Evolutionary conservation across 768 basidiomycete species (phyloP).

Genomic region (Chiua virens): DNA sequence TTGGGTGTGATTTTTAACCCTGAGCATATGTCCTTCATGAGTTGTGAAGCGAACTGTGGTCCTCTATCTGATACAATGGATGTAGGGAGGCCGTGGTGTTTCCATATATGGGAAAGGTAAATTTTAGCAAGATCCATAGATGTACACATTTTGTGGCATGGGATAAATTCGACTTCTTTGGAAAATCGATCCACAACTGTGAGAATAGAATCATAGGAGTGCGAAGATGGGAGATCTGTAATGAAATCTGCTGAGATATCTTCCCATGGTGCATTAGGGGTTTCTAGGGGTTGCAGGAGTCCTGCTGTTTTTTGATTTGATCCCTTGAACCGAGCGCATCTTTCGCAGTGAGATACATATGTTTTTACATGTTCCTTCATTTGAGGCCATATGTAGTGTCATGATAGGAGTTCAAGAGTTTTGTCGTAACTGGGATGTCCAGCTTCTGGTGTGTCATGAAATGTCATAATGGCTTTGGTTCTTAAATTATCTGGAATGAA

Average conservation of each 20-base stretch:
- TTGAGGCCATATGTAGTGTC: background rate
- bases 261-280: background rate
- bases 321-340: background rate
- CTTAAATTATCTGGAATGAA: no score
- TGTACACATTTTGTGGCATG: no score
- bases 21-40: background rate
- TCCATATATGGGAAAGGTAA: background rate
- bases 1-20: slow-evolving; percentile 12
- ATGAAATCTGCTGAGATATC: background rate
- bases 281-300: background rate
- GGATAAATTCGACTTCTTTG: no score
- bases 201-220: background rate
- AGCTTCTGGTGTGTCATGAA: background rate
- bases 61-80: background rate
- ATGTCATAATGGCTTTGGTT: no score
- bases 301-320: background rate
- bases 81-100: background rate
- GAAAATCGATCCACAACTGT: background rate
- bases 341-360: background rate
- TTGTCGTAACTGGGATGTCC: background rate
- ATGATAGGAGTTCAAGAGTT: background rate
- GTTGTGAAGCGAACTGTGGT: background rate
- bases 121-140: no score
- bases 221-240: background rate
- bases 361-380: background rate